Percentiles rank a stretch among this genome's conserved stretches.
These are phyloP conservation scores for Penicillium thymicola DNA, from an alignment of 2,329 filamentous ascomycete genomes.

Conservation along the genomic window DNA sequence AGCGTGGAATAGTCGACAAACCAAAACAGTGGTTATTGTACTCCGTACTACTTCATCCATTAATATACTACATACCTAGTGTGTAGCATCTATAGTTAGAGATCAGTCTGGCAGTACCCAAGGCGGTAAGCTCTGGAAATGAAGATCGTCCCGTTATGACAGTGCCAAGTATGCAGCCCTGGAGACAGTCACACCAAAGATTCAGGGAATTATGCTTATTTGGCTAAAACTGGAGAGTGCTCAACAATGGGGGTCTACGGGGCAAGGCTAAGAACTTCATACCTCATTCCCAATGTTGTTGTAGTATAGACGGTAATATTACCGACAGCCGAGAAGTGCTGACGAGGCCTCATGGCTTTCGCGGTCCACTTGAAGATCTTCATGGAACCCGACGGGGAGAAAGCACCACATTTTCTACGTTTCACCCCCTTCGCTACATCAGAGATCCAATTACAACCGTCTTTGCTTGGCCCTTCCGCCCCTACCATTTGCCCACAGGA, in stretches of 20 bases:
- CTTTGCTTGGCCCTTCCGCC: background rate
- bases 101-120: background rate
- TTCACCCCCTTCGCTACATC: background rate
- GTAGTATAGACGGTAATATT: background rate
- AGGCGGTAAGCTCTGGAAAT: background rate
- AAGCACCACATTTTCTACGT: constrained; percentile 2
- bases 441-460: background rate
- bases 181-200: background rate
- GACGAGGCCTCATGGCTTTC: constrained; percentile 1
- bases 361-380: background rate
- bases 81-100: no score
- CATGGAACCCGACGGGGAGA: background rate
- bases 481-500: background rate
- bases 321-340: background rate
- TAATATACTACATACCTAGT: background rate
- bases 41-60: background rate
- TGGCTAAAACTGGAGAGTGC: background rate
- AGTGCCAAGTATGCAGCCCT: background rate
- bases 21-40: background rate
- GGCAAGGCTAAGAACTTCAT: background rate
- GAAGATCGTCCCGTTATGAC: background rate
- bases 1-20: background rate
- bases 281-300: background rate
- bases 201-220: background rate
- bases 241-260: background rate